Conservation (phyloP, 2,329 filamentous ascomycete genomes). For the Dactylellina sp. region DNA sequence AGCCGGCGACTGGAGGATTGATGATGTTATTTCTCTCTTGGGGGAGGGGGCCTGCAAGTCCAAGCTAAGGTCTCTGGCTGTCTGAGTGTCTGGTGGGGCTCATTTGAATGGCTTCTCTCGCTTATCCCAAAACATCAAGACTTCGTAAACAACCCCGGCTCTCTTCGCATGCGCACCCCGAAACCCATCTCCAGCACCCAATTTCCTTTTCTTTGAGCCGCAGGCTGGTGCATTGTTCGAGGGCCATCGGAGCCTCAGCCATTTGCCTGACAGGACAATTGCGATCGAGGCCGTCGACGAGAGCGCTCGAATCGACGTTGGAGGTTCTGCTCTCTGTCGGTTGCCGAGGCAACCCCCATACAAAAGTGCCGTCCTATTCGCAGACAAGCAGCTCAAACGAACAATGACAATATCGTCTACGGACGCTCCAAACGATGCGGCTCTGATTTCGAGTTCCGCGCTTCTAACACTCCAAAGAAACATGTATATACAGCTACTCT, state of each 20-base stretch:
- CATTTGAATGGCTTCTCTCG: constrained; percentile 14
- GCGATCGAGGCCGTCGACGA: not conserved
- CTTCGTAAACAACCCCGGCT: constrained; percentile 39
- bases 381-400: not conserved
- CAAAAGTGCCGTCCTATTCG: not conserved
- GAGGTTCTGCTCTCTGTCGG: not conserved
- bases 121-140: constrained; percentile 53
- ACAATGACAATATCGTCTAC: not conserved
- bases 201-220: not conserved
- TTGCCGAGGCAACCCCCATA: constrained; percentile 40
- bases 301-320: not conserved
- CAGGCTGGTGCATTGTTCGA: too few relatives aligned
- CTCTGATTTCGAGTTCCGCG: too few relatives aligned
- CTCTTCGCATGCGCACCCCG: not conserved
- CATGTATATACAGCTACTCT: not conserved
- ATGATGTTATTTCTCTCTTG: constrained; percentile 7
- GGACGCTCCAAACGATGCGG: too few relatives aligned
- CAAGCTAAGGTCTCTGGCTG: too few relatives aligned
- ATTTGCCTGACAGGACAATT: too few relatives aligned
- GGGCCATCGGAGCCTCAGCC: too few relatives aligned
- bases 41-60: constrained; percentile 11
- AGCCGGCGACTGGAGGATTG: not conserved
- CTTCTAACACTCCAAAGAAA: not conserved
- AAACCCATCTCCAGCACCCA: not conserved
- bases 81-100: constrained; percentile 34